Conservation (phyloP, 2,329 filamentous ascomycete species). For the Penicillium capsulatum region DNA sequence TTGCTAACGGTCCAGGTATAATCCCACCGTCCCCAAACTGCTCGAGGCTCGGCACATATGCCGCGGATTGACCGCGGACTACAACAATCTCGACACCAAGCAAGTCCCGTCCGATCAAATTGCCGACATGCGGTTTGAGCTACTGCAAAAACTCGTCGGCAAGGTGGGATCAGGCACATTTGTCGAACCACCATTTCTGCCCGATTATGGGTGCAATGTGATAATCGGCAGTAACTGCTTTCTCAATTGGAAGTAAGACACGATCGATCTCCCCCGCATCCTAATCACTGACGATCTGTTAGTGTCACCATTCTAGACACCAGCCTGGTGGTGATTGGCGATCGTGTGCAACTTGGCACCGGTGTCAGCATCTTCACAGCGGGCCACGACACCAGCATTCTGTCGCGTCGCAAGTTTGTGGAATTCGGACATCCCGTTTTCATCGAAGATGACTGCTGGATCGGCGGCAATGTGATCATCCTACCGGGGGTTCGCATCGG, state of each 20-base stretch:
- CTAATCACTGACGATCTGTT: too few species aligned
- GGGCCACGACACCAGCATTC: constrained; percentile 51
- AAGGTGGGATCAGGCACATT: constrained; percentile 28
- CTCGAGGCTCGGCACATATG: constrained; percentile 28
- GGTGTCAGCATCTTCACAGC: constrained; percentile 52
- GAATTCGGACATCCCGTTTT: constrained; percentile 30
- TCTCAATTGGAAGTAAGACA: constrained; percentile 32
- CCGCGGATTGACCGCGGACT: constrained; percentile 26
- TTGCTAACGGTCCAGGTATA: constrained; percentile 22
- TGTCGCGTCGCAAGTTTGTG: constrained; percentile 46
- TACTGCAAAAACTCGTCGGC: constrained; percentile 28
- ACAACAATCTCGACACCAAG: constrained; percentile 29
- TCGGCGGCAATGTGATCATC: constrained; percentile 43
- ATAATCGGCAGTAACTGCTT: constrained; percentile 30
- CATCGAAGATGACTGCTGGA: constrained; percentile 46
- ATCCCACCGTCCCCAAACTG: constrained; percentile 25
- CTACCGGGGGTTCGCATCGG: constrained; percentile 39
- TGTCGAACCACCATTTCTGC: constrained; percentile 30
- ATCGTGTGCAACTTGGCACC: constrained; percentile 52
- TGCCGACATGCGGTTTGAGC: constrained; percentile 21
- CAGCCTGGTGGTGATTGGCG: constrained; percentile 51
- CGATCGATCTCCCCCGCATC: too few species aligned
- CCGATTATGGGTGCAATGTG: constrained; percentile 35
- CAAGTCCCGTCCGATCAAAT: constrained; percentile 27
- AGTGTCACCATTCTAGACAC: constrained; percentile 57